These are phyloP conservation scores for Naumovozyma castellii DNA, from an alignment of 805 yeast species.

Conservation along the genomic window DNA sequence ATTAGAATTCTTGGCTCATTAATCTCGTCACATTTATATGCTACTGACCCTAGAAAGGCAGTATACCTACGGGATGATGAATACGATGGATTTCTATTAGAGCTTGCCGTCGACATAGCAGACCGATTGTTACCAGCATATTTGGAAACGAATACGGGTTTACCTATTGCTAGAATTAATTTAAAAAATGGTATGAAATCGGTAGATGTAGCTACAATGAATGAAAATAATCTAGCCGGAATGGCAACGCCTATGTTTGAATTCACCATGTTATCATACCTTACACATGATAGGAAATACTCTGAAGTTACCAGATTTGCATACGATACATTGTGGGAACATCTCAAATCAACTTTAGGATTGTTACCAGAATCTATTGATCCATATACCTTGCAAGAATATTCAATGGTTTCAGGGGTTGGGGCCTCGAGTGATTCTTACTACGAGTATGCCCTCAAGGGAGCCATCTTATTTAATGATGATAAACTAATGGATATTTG, in stretches of 20 bases:
- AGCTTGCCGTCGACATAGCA: constrained; percentile 69
- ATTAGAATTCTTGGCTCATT: constrained; percentile 79
- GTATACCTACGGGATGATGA: constrained; percentile 31
- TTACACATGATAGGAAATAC: constrained; percentile 67
- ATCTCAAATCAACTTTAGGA: constrained; percentile 45
- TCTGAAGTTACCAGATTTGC: constrained; percentile 53
- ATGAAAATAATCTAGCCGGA: constrained; percentile 81
- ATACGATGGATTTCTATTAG: constrained; percentile 66
- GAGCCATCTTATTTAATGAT: constrained; percentile 63
- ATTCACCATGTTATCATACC: constrained; percentile 60
- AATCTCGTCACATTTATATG: constrained; percentile 67
- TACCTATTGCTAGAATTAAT: constrained; percentile 78
- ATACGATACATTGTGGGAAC: constrained; percentile 61
- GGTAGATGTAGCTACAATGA: constrained; percentile 36
- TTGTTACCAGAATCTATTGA: constrained; percentile 73
- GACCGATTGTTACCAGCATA: constrained; percentile 61
- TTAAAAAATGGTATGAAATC: constrained; percentile 33
- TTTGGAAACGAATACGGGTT: constrained; percentile 42
- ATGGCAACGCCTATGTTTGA: constrained; percentile 79
- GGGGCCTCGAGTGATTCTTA: constrained; percentile 92
- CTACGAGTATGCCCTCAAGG: constrained; percentile 79
- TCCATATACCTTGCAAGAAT: constrained; percentile 46
- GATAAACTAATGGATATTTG: constrained; percentile 44
- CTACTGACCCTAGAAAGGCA: constrained; percentile 36
- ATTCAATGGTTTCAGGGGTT: constrained; percentile 57